These are phyloP conservation scores for Phaffia tasmanica DNA, from an alignment of 768 basidiomycete species.

Conservation along the genomic window DNA sequence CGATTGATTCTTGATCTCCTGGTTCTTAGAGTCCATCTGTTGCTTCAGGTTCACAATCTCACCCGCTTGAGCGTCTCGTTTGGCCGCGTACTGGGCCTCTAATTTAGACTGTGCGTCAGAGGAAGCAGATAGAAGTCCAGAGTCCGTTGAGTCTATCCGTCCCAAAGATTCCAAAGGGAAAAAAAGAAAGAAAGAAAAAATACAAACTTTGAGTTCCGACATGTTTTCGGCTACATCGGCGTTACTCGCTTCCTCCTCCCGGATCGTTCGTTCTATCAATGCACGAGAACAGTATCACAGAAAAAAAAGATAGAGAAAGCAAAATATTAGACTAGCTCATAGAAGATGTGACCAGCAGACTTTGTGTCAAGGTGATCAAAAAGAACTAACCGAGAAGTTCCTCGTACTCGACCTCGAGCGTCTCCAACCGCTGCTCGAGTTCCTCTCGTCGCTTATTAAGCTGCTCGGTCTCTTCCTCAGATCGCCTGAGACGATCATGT, in stretches of 20 bases:
- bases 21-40: conserved; percentile 70
- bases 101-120: conserved; percentile 65
- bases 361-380: neutral
- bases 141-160: too few species aligned
- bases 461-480: conserved; percentile 86
- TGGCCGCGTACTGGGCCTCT: conserved; percentile 83
- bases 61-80: conserved; percentile 74
- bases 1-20: conserved; percentile 73
- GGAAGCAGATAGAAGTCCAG: conserved; percentile 16
- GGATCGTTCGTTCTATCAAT: conserved; percentile 69
- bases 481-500: conserved; percentile 74
- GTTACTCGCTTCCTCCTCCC: conserved; percentile 75
- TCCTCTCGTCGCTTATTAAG: conserved; percentile 71
- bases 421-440: conserved; percentile 64
- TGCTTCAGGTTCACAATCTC: conserved; percentile 80
- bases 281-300: too few species aligned
- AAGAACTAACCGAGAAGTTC: conserved; percentile 69
- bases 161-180: neutral
- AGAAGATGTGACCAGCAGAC: neutral
- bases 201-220: conserved; percentile 71
- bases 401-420: conserved; percentile 87
- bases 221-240: conserved; percentile 73
- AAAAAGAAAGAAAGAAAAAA: conserved; percentile 28
- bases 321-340: too few species aligned
- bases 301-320: too few species aligned